A percentile compares a stretch with the other conserved stretches of the same genome.
phyloP scores from a whole-genome alignment of 2,329 filamentous ascomycete genomes.

The Colletotrichum spaethianum region DNA sequence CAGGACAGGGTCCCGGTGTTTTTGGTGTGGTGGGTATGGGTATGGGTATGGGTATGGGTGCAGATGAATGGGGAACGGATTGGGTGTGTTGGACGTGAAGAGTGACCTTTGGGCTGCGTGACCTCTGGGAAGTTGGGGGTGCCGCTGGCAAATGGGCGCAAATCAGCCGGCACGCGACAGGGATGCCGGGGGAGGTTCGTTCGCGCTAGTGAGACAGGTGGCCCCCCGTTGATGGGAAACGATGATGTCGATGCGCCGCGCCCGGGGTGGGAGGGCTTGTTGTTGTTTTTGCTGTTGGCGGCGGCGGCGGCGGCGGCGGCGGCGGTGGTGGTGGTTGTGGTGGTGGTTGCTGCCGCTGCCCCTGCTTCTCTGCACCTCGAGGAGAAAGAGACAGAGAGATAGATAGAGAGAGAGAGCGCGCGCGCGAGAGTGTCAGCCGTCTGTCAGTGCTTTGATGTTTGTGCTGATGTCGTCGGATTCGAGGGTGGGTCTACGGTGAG shows the following conservation, averaged over 20 bases:
- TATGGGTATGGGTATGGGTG: constrained; percentile 2
- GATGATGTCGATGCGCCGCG: constrained; percentile 41
- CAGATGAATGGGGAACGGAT: not conserved
- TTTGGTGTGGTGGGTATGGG: not conserved
- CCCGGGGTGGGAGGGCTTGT: constrained; percentile 11
- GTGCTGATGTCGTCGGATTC: not conserved
- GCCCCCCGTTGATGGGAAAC: constrained; percentile 40
- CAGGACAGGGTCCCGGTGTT: constrained; percentile 3
- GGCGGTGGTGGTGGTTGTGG: not conserved
- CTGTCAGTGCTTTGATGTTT: not conserved
- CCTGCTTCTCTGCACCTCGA: not conserved
- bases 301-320: too few relatives aligned
- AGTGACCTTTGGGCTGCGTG: constrained; percentile 28
- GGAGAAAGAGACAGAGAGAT: not conserved
- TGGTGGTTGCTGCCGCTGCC: not conserved
- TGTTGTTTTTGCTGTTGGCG: not conserved
- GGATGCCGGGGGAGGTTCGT: constrained; percentile 42
- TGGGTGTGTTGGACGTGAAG: constrained; percentile 8
- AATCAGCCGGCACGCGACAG: constrained; percentile 42
- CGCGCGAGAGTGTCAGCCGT: not conserved
- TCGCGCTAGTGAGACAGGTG: constrained; percentile 43
- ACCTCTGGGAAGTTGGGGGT: constrained; percentile 39
- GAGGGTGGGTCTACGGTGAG: not conserved
- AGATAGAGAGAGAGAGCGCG: not conserved
- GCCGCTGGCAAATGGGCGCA: constrained; percentile 41